Conservation (phyloP, 352 stramenopile species). For the Phytophthora sp. region DNA sequence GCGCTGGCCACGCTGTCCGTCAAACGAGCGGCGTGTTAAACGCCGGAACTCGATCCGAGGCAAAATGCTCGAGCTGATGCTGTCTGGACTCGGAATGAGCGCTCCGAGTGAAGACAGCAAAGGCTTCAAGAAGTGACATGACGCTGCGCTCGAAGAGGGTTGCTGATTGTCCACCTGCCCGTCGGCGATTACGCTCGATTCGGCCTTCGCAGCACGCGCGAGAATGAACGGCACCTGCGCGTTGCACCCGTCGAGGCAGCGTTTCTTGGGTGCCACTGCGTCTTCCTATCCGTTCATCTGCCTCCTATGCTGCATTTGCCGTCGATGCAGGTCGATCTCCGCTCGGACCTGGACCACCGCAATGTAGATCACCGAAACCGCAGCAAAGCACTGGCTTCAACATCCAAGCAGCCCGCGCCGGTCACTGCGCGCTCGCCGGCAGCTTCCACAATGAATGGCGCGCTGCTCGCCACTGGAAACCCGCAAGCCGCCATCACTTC, state of each 20-base stretch:
- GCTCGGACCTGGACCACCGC: slow-evolving; percentile 4
- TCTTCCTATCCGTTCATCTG: not conserved
- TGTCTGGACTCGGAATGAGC: not conserved
- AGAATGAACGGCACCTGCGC: not conserved
- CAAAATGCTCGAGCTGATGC: no score
- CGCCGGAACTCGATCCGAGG: not conserved
- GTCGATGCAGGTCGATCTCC: not conserved
- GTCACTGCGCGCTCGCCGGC: not conserved
- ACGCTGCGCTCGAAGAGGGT: not conserved
- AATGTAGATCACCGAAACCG: slow-evolving; percentile 26
- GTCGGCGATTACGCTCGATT: not conserved
- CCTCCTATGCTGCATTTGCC: not conserved
- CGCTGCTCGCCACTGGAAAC: slow-evolving; percentile 3
- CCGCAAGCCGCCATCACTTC: slow-evolving; percentile 6
- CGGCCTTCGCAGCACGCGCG: not conserved
- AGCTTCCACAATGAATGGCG: not conserved
- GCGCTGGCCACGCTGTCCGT: slow-evolving; percentile 5
- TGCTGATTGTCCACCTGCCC: not conserved
- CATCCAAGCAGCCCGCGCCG: not conserved
- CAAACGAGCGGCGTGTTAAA: slow-evolving; percentile 18
- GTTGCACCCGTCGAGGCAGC: no score
- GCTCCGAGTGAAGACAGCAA: not conserved
- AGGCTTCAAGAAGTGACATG: slow-evolving; percentile 1
- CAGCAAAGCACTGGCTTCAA: slow-evolving; percentile 12
- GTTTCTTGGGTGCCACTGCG: not conserved